These are phyloP conservation scores for Coniella lustricola DNA, from an alignment of 2,329 filamentous ascomycete species.

Conservation along the genomic window DNA sequence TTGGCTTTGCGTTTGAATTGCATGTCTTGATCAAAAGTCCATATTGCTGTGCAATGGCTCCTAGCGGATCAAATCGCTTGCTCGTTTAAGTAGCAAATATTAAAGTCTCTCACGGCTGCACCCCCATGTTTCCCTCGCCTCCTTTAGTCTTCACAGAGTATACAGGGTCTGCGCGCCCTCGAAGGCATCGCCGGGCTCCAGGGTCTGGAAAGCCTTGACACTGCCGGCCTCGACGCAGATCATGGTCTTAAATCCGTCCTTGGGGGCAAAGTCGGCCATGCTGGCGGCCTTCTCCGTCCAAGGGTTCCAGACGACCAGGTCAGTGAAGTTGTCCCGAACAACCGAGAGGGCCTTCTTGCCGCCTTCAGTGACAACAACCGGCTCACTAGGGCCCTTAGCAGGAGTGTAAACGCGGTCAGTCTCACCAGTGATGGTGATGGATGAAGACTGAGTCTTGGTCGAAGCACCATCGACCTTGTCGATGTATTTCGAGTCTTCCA, in stretches of 20 bases:
- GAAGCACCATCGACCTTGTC: conserved; percentile 72
- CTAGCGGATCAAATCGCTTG: not conserved
- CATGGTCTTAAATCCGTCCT: conserved; percentile 89
- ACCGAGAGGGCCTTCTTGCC: conserved; percentile 64
- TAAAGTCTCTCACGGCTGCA: conserved; percentile 9
- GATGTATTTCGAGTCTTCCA: conserved; percentile 67
- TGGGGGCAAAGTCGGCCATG: conserved; percentile 82
- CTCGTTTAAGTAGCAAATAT: not conserved
- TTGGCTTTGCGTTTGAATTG: not conserved
- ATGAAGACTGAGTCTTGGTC: conserved; percentile 57
- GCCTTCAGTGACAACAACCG: conserved; percentile 54
- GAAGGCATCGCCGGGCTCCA: conserved; percentile 70
- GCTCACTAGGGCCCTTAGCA: conserved; percentile 49
- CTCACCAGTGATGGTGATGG: conserved; percentile 67
- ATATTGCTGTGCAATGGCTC: not conserved
- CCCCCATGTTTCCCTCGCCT: not conserved
- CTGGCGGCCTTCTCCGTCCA: conserved; percentile 78
- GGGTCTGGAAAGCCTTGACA: conserved; percentile 72
- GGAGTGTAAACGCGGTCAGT: conserved; percentile 85
- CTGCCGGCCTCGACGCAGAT: conserved; percentile 87
- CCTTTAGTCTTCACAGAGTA: conserved; percentile 24
- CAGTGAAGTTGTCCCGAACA: conserved; percentile 74
- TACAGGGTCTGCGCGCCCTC: conserved; percentile 54
- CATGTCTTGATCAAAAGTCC: not conserved
- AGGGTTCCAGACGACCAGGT: conserved; percentile 96